Percentiles rank a stretch among this genome's conserved stretches.
Conservation (phyloP, 768 basidiomycete genomes). For the Rhizopogon vinicolor region DNA sequence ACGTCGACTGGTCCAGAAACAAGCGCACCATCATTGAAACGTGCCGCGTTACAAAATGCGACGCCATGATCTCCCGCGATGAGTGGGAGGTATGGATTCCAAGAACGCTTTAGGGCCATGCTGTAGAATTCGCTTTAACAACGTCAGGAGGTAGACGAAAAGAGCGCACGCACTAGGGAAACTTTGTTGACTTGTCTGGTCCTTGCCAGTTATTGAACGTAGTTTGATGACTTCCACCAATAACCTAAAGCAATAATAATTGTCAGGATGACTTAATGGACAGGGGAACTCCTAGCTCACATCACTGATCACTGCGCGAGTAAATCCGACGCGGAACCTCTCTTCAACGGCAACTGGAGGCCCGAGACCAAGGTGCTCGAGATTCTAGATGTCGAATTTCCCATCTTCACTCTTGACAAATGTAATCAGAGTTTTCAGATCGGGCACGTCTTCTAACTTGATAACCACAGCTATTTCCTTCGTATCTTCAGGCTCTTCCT, state of each 20-base stretch:
- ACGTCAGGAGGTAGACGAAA: not conserved
- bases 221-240: not conserved
- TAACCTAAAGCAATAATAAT: not conserved
- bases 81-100: conserved; percentile 12
- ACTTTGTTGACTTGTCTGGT: not conserved
- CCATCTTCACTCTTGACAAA: conserved; percentile 7
- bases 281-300: not conserved
- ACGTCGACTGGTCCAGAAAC: conserved; percentile 8
- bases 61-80: conserved; percentile 13
- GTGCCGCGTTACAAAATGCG: conserved; percentile 3
- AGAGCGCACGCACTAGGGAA: not conserved
- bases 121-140: conserved; percentile 1
- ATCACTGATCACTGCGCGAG: conserved; percentile 12
- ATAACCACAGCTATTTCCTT: not conserved
- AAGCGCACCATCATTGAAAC: not conserved
- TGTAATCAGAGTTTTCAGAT: not conserved
- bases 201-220: not conserved
- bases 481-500: not conserved
- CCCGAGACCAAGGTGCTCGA: conserved; percentile 6
- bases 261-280: not conserved
- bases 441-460: conserved; percentile 4
- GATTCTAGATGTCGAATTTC: conserved; percentile 4
- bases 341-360: conserved; percentile 6
- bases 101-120: conserved; percentile 8
- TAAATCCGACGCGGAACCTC: conserved; percentile 7